A percentile compares a stretch with the other conserved stretches of the same genome.
These are phyloP conservation scores for Sphaerulina populicola DNA, from an alignment of 2,329 filamentous ascomycete species.

Conservation along the genomic window DNA sequence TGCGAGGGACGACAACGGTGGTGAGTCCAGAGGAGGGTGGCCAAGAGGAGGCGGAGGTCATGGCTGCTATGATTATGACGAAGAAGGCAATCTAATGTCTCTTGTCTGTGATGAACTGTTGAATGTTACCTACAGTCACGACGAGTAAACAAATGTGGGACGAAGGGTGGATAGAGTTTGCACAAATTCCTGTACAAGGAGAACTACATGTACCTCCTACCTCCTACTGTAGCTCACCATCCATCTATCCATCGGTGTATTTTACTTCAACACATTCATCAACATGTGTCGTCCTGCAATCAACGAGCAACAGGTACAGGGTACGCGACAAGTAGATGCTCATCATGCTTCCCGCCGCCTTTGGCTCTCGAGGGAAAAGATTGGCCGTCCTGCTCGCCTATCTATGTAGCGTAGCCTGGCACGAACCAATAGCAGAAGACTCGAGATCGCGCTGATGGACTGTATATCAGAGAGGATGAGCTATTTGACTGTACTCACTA, in stretches of 20 bases:
- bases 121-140: too few species aligned
- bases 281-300: background rate
- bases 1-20: slow-evolving; percentile 18
- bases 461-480: background rate
- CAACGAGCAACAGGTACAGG: too few species aligned
- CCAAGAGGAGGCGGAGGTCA: slow-evolving; percentile 14
- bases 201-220: too few species aligned
- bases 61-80: background rate
- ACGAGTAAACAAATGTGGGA: too few species aligned
- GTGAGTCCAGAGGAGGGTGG: slow-evolving; percentile 23
- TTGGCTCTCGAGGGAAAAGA: background rate
- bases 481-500: background rate
- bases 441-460: background rate
- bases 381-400: background rate
- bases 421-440: background rate
- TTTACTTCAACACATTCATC: background rate
- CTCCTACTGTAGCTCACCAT: too few species aligned
- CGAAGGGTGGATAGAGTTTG: too few species aligned
- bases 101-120: too few species aligned
- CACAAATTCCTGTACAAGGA: too few species aligned
- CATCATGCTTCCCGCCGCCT: too few species aligned
- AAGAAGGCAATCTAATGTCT: too few species aligned
- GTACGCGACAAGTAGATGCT: too few species aligned
- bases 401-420: background rate
- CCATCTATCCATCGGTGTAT: background rate